phyloP scores from a whole-genome alignment of 2,329 filamentous ascomycete genomes.

The Calonectria pseudoreteaudii region DNA sequence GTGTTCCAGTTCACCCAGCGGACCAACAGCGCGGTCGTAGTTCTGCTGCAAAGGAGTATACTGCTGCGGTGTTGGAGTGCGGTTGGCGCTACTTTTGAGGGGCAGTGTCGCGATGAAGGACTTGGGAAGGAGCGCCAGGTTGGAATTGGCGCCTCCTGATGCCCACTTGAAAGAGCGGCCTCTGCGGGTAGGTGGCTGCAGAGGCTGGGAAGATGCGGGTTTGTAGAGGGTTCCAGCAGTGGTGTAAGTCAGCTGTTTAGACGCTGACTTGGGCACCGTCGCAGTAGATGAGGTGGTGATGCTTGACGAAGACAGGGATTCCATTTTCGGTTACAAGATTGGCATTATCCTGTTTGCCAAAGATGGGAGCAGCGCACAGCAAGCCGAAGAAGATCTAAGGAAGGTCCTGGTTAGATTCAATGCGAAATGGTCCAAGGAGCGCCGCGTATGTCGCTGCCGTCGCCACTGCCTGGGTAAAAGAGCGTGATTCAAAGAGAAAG shows the following conservation, averaged over 20 bases:
- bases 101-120: conserved; percentile 51
- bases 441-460: conserved; percentile 18
- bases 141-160: conserved; percentile 42
- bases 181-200: conserved; percentile 64
- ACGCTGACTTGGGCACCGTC: conserved; percentile 37
- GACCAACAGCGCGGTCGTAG: conserved; percentile 63
- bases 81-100: conserved; percentile 38
- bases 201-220: conserved; percentile 56
- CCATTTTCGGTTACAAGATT: conserved; percentile 45
- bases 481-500: conserved; percentile 25
- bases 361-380: conserved; percentile 29
- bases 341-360: conserved; percentile 33
- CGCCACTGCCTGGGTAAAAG: conserved; percentile 8
- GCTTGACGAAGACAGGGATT: conserved; percentile 42
- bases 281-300: conserved; percentile 37
- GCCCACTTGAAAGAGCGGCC: conserved; percentile 59
- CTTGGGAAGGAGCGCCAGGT: conserved; percentile 52
- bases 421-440: conserved; percentile 27
- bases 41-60: conserved; percentile 68
- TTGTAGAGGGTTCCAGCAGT: conserved; percentile 69
- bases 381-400: conserved; percentile 38
- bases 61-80: conserved; percentile 45
- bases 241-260: conserved; percentile 60
- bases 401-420: conserved; percentile 46
- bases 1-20: conserved; percentile 44